phyloP scores from a whole-genome alignment of 306 rosid genomes.

The Prosopis cineraria region DNA sequence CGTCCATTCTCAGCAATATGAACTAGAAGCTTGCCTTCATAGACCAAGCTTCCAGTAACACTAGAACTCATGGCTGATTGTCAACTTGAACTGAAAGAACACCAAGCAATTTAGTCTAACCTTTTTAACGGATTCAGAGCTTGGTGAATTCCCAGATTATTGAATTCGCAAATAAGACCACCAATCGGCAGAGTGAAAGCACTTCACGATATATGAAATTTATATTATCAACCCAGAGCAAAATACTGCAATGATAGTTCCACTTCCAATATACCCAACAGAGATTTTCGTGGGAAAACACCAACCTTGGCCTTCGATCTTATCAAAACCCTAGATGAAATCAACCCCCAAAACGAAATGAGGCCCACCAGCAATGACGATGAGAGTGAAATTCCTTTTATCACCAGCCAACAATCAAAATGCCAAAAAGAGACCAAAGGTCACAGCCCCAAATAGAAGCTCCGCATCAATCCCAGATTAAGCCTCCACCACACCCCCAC shows the following conservation, averaged over 20 bases:
- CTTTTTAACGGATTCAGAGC: conserved; percentile 11
- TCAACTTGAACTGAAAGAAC: conserved; percentile 35
- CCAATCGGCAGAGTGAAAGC: conserved; percentile 17
- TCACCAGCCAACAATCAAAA: conserved; percentile 27
- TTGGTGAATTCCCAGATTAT: conserved; percentile 33
- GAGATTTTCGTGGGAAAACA: conserved; percentile 25
- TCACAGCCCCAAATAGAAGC: not conserved
- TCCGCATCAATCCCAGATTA: conserved; percentile 30
- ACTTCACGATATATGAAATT: conserved; percentile 2
- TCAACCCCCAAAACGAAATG: conserved; percentile 26
- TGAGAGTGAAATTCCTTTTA: conserved; percentile 30
- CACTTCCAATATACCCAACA: conserved; percentile 28
- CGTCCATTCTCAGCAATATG: conserved; percentile 94
- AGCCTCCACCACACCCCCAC: conserved; percentile 20
- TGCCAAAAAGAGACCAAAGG: conserved; percentile 40
- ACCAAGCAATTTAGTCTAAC: conserved; percentile 33
- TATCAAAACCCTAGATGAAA: conserved; percentile 44
- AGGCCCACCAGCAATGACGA: conserved; percentile 32
- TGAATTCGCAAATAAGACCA: conserved; percentile 31
- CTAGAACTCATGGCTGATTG: conserved; percentile 59
- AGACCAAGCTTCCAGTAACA: conserved; percentile 49
- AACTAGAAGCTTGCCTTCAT: conserved; percentile 68
- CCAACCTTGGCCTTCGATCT: conserved; percentile 44
- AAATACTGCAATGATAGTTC: conserved; percentile 23
- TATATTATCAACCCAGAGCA: conserved; percentile 32